Conservation (phyloP, 257 asterid genomes). For the Phtheirospermum japonicum region DNA sequence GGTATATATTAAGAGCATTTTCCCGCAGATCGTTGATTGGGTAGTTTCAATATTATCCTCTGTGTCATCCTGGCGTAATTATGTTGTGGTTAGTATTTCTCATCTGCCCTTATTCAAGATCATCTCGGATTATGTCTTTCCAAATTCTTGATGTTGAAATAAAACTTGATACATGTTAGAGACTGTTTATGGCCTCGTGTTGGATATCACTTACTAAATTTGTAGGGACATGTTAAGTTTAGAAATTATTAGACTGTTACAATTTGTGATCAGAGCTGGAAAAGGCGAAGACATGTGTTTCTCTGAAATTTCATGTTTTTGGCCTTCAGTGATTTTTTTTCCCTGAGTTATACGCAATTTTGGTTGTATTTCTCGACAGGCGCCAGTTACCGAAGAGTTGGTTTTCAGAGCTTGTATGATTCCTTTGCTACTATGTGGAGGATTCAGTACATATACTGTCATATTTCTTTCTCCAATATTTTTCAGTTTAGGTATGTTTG, state of each 20-base stretch:
- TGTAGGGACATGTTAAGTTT: background rate
- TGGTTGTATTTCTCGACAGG: conserved; percentile 50
- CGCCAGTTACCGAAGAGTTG: conserved; percentile 92
- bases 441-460: conserved; percentile 60
- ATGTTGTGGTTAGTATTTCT: conserved; percentile 74
- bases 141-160: too few species aligned
- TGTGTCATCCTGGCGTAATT: conserved; percentile 84
- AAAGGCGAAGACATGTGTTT: too few species aligned
- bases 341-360: conserved; percentile 1
- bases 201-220: background rate
- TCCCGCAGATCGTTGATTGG: conserved; percentile 32
- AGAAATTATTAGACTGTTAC: background rate
- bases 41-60: conserved; percentile 41
- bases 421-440: conserved; percentile 89
- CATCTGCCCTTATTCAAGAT: conserved; percentile 19
- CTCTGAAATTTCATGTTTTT: conserved; percentile 7
- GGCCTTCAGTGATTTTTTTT: background rate
- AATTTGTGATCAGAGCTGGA: background rate
- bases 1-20: conserved; percentile 33
- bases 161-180: background rate
- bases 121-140: background rate
- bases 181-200: conserved; percentile 1
- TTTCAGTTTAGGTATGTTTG: conserved; percentile 82
- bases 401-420: conserved; percentile 97
- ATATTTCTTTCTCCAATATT: conserved; percentile 77